A percentile compares a stretch with the other conserved stretches of the same genome.
phyloP scores from a whole-genome alignment of 306 rosid species.

The Pterocarpus santalinus region DNA sequence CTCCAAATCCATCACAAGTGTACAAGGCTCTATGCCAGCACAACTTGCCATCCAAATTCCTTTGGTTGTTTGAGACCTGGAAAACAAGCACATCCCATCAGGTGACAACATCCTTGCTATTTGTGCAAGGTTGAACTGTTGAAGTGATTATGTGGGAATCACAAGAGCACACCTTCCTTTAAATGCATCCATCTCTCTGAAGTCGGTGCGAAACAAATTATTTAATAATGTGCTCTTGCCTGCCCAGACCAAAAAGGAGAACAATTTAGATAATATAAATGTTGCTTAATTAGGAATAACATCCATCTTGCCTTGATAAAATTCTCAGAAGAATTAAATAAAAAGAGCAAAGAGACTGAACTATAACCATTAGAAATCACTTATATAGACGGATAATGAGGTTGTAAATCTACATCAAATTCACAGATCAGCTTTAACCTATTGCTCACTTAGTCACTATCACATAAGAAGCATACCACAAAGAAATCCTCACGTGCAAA shows the following conservation, averaged over 20 bases:
- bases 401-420: conserved; percentile 11
- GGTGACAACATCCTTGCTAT: not conserved
- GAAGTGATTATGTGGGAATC: conserved; percentile 16
- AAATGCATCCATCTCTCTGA: conserved; percentile 95
- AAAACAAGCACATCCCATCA: conserved; percentile 36
- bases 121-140: not conserved
- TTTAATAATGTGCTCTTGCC: conserved; percentile 94
- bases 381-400: not conserved
- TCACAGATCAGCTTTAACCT: conserved; percentile 16
- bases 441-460: conserved; percentile 12
- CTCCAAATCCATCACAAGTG: conserved; percentile 96
- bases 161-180: conserved; percentile 76
- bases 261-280: conserved; percentile 3
- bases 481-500: conserved; percentile 32
- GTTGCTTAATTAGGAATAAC: not conserved
- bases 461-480: not conserved
- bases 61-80: conserved; percentile 96
- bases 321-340: not conserved
- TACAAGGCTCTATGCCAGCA: conserved; percentile 88
- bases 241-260: conserved; percentile 51
- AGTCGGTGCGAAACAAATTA: conserved; percentile 73
- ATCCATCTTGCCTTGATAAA: not conserved
- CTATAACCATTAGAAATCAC: conserved; percentile 22
- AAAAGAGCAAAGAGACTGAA: not conserved
- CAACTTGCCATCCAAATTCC: conserved; percentile 94